Base-by-base conservation (phyloP, 1,139 yeast genomes). In the Candida sp. region DNA sequence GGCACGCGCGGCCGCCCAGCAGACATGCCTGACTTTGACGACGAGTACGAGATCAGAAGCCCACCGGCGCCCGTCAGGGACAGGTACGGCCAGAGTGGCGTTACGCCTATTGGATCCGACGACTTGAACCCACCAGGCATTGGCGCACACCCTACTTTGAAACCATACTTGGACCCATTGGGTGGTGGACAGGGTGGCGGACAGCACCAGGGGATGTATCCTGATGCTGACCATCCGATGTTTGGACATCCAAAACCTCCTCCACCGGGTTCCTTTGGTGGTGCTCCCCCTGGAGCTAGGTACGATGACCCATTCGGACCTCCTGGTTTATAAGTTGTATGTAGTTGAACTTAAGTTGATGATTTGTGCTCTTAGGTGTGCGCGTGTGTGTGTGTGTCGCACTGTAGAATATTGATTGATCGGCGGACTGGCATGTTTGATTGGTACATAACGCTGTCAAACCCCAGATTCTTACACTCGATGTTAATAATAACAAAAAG, bases 1-100 rank as follows among this genome's bases (percentile, higher is more conserved):
- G 17, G 17, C 17, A 17, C 17, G 17, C 17, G 17, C 17, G 17
- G 17, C 17, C 44, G 54, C 33, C 62, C 62, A 4, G n/a, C 44
- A 33, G 83, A 77, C 55, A 78, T 78, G 66, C 87, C 87, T 1
- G 80, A 76, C 23, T 83, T 83, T 62, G 87, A 83, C 41, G 86
- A 83, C 61, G 87, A 83, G 58, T 78, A 79, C 55, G 80, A 81
- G 57, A 67, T 80, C 49, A 58, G 55, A 25, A 51, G 53, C 40
- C 54, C 47, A 31, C 44, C 49, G 25, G 44, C 48, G n/a, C 45
- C 54, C 22, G 44, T 45, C 5, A 37, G 56, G 22, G 37, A 38
- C 26, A 43, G 11, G 23, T 39, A 44, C 17, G 47, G 49, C 9
- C 27, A 42, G 3, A 34, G 46, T 12, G 23, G 38, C 9, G 58